phyloP scores from a whole-genome alignment of 768 basidiomycete genomes.

The Boletus tomentosulus region DNA sequence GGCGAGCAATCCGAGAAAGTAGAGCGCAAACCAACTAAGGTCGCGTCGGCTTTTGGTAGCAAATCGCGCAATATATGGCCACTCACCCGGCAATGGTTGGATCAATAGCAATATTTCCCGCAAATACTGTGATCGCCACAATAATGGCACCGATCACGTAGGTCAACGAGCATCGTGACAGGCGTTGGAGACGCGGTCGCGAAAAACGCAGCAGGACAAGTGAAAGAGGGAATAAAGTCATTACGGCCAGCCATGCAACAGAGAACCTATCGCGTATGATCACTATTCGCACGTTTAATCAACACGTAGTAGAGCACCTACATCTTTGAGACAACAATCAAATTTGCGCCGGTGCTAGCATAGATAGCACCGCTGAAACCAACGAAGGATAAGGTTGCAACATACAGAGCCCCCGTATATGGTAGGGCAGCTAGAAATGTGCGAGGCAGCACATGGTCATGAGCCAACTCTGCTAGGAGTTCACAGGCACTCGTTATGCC shows the following conservation, averaged over 20 bases:
- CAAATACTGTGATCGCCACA: conserved; percentile 42
- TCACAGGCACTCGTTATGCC: conserved; percentile 58
- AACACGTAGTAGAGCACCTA: conserved; percentile 17
- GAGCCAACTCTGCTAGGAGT: conserved; percentile 52
- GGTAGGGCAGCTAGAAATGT: conserved; percentile 47
- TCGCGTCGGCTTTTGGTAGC: neutral
- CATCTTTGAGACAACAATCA: conserved; percentile 58
- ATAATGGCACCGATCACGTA: conserved; percentile 40
- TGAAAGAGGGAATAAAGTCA: conserved; percentile 60
- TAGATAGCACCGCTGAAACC: conserved; percentile 52
- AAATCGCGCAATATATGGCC: neutral
- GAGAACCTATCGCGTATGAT: conserved; percentile 47
- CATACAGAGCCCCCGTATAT: conserved; percentile 46
- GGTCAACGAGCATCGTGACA: conserved; percentile 36
- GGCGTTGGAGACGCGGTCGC: conserved; percentile 52
- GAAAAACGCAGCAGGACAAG: conserved; percentile 61
- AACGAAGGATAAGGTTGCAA: conserved; percentile 49
- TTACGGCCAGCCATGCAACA: conserved; percentile 61
- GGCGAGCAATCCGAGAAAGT: conserved; percentile 47
- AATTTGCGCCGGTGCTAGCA: conserved; percentile 49
- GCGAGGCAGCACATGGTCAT: conserved; percentile 57
- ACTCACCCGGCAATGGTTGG: conserved; percentile 52
- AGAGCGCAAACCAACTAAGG: conserved; percentile 57
- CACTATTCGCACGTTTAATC: neutral
- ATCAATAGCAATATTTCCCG: conserved; percentile 58